These are phyloP conservation scores for Hypoxylon sp. DNA, from an alignment of 2,329 filamentous ascomycete species.

Conservation along the genomic window DNA sequence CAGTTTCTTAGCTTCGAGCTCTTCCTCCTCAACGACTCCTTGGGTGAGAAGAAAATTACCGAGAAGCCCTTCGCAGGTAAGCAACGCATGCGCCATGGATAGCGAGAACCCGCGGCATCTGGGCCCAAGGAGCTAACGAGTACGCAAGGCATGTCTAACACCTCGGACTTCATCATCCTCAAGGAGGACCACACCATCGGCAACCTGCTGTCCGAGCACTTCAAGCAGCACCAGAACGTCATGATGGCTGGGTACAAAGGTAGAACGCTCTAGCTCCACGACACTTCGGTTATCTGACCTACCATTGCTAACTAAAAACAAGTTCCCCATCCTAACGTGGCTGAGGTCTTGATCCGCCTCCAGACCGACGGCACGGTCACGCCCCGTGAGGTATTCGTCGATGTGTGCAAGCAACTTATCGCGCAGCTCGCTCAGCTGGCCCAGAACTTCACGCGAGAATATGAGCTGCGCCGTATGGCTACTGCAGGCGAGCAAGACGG, in stretches of 20 bases:
- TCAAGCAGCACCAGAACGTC: slow-evolving; percentile 86
- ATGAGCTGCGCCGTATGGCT: slow-evolving; percentile 87
- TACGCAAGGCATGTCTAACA: slow-evolving; percentile 83
- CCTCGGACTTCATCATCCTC: slow-evolving; percentile 93
- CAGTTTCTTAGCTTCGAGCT: slow-evolving; percentile 80
- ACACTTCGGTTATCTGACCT: slow-evolving; percentile 52
- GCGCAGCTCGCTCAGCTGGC: slow-evolving; percentile 82
- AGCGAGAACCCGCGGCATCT: neutral
- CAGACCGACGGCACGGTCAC: slow-evolving; percentile 91
- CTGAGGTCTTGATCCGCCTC: slow-evolving; percentile 77
- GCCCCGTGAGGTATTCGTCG: slow-evolving; percentile 88
- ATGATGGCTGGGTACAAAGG: slow-evolving; percentile 93
- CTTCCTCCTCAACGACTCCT: slow-evolving; percentile 77
- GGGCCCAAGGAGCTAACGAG: slow-evolving; percentile 16
- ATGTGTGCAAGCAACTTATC: slow-evolving; percentile 84
- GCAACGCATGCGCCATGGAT: slow-evolving; percentile 48
- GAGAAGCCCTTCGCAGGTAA: slow-evolving; percentile 89
- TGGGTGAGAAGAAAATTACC: slow-evolving; percentile 94
- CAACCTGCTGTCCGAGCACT: slow-evolving; percentile 87
- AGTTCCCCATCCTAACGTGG: slow-evolving; percentile 71
- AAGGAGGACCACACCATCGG: slow-evolving; percentile 98
- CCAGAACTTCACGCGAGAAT: slow-evolving; percentile 92
- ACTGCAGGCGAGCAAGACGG: slow-evolving; percentile 70
- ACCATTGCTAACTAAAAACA: slow-evolving; percentile 45
- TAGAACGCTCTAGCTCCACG: slow-evolving; percentile 54